These are phyloP conservation scores for Apiospora sp. DNA, from an alignment of 2,329 filamentous ascomycete species.

Conservation along the genomic window DNA sequence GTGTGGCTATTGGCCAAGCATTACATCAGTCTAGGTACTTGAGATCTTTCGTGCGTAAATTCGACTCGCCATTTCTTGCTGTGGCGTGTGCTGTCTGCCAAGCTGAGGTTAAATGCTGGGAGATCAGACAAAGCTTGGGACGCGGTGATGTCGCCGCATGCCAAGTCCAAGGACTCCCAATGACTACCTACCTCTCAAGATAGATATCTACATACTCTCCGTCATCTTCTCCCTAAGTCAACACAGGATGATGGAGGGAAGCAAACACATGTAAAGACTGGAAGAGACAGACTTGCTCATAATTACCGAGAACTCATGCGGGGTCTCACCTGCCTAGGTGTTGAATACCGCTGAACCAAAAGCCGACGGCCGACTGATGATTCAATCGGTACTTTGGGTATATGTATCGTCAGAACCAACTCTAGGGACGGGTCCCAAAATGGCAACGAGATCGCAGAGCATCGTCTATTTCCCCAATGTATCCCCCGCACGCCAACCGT, in stretches of 20 bases:
- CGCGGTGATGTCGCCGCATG: neutral
- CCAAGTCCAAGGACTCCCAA: neutral
- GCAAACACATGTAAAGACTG: neutral
- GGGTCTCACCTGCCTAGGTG: neutral
- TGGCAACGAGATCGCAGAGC: constrained; percentile 7
- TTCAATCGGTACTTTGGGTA: too few species aligned
- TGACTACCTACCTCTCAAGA: neutral
- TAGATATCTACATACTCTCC: neutral
- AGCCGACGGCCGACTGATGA: too few species aligned
- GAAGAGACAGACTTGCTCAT: neutral
- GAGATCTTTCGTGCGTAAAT: neutral
- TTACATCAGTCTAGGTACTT: neutral
- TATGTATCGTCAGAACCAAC: too few species aligned
- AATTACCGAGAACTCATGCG: neutral
- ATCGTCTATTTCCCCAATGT: neutral
- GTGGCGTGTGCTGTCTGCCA: neutral
- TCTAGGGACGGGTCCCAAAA: neutral
- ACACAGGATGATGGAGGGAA: neutral
- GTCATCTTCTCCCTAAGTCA: neutral
- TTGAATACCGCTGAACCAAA: too few species aligned
- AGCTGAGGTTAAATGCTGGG: neutral
- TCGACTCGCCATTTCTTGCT: neutral
- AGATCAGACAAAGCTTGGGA: neutral
- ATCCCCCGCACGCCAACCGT: constrained; percentile 1
- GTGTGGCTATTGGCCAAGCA: neutral